A percentile compares a stretch with the other conserved stretches of the same genome.
These are phyloP conservation scores for Colletotrichum cuscutae DNA, from an alignment of 2,329 filamentous ascomycete genomes.

Conservation along the genomic window DNA sequence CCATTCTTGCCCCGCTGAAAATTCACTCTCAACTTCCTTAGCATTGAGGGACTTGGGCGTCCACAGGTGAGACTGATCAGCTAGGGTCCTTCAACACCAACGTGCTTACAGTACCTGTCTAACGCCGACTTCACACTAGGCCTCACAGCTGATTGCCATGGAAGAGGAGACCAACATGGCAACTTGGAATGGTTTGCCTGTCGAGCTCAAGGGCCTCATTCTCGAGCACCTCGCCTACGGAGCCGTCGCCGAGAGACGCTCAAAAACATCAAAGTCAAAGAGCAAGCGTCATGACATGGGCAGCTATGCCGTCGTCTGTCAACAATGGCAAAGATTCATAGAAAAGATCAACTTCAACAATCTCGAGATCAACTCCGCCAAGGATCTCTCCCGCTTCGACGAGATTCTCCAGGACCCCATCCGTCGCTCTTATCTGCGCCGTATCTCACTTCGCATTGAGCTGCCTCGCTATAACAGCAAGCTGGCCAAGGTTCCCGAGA, in stretches of 20 bases:
- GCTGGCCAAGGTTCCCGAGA: constrained; percentile 36
- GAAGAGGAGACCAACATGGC: constrained; percentile 32
- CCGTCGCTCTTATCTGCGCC: constrained; percentile 37
- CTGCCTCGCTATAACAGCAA: constrained; percentile 37
- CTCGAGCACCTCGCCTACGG: constrained; percentile 23
- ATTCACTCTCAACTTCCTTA: constrained; percentile 5
- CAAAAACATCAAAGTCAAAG: constrained; percentile 16
- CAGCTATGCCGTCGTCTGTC: constrained; percentile 41
- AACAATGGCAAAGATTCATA: constrained; percentile 40
- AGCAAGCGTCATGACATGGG: constrained; percentile 32
- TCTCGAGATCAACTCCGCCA: constrained; percentile 35
- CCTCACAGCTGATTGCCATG: constrained; percentile 1
- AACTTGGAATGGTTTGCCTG: constrained; percentile 35
- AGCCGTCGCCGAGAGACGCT: constrained; percentile 12
- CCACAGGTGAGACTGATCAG: constrained; percentile 3
- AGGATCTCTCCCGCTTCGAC: constrained; percentile 38
- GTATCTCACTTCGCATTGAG: constrained; percentile 38
- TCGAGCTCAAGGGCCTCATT: constrained; percentile 33
- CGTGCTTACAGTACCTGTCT: neutral
- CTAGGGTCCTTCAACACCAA: neutral
- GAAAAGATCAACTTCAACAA: constrained; percentile 40
- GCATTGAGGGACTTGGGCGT: neutral
- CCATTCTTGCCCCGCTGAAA: constrained; percentile 27
- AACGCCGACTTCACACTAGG: neutral
- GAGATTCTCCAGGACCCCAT: constrained; percentile 36